Conservation (phyloP, 2,329 filamentous ascomycete genomes). For the Alternaria brassicicola region DNA sequence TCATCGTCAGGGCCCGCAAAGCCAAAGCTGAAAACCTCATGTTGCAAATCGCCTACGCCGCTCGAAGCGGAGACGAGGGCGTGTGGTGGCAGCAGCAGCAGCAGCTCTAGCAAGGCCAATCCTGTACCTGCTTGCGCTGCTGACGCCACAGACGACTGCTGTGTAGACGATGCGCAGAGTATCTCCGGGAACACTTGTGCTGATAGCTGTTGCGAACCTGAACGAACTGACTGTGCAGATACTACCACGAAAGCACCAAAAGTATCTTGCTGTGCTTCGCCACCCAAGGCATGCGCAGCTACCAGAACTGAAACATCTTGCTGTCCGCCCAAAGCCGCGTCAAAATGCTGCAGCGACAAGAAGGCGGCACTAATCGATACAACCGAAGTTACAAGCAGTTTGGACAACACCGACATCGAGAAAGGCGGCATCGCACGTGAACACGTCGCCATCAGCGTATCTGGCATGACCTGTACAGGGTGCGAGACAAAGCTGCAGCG, state of each 20-base stretch:
- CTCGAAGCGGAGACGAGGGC: not conserved
- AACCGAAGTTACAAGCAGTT: not conserved
- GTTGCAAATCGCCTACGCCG: not conserved
- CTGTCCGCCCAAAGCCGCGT: not conserved
- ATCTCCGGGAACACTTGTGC: conserved; percentile 2
- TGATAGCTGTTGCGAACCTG: not conserved
- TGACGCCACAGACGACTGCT: not conserved
- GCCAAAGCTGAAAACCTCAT: not conserved
- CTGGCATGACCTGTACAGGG: conserved; percentile 76
- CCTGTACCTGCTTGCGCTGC: not conserved
- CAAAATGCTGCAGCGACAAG: not conserved
- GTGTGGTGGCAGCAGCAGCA: not conserved
- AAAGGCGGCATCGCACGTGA: conserved; percentile 49
- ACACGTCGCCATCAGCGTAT: conserved; percentile 65
- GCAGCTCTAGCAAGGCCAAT: not conserved
- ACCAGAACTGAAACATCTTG: not conserved
- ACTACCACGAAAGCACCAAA: not conserved
- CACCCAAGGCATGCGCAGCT: not conserved
- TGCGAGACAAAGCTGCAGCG: conserved; percentile 69
- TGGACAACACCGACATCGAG: conserved; percentile 19
- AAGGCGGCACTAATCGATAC: not conserved
- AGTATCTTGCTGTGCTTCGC: not conserved
- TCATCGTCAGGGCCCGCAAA: not conserved
- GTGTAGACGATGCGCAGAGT: not conserved
- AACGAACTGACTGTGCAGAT: not conserved